Evolutionary conservation across 805 yeast species (phyloP), one percentile per base, ranked within the genome.

Genomic region (Hanseniaspora meyeri): DNA sequence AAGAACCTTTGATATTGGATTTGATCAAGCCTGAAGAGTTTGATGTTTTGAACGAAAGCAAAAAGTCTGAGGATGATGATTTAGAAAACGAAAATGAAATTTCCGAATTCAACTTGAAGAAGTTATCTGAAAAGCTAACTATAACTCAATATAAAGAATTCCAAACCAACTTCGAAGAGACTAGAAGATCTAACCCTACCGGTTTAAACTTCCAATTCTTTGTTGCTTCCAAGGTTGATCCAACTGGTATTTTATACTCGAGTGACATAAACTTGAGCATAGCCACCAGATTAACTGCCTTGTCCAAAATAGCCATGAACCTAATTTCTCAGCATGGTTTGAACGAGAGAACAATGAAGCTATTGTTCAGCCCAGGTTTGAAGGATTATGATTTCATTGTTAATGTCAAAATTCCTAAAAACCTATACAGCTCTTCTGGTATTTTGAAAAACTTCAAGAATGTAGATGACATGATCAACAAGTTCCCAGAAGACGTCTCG

Each of bases 231-330:
- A 83, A 81, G 64, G 83, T 81, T 59, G 97, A 93, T 65, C 80
- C 82, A n/a, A 79, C 91, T 12, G 97, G 97, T 47, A 80, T 81
- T 49, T 66, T 87, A 58, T 93, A 96, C 91, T 80, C 91, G 4
- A 76, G 77, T 60, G 76, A 76, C 49, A 66, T 74, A 27, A 81
- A 80, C 24, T 72, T 85, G 56, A 90, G 96, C 9, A 82, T 90
- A 57, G 89, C 95, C 4, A 77, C 90, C 12, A 81, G 99, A 70
- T 71, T 91, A 59, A 91, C 97, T 0, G 90, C 95, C 0, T 75
- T 93, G 59, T 79, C 96, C 1, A 79, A 87, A 60, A 90, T 85
- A 32, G 90, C 91, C 0, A 69, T 79, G 43, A 75, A 76, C 19
- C 66, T 85, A 57, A 67, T 82, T 20, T 74, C 74, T 53, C 68